Percentiles rank a stretch among this genome's conserved stretches.
phyloP scores from a whole-genome alignment of 169 alveolate species.

The Eimeria tenella region DNA sequence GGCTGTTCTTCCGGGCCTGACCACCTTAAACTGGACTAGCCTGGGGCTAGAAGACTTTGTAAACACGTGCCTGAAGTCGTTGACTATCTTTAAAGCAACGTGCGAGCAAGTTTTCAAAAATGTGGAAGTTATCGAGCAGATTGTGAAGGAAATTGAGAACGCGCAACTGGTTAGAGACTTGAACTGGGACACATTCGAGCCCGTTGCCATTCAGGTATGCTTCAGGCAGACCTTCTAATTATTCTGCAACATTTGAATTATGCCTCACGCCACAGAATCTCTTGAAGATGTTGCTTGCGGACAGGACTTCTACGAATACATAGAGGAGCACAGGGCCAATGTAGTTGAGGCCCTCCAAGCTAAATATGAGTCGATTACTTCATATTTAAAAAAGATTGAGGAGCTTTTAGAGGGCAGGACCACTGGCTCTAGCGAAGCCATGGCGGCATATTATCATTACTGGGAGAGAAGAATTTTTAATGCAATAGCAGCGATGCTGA shows the following conservation, averaged over 20 bases:
- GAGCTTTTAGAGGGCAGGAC: conserved; percentile 92
- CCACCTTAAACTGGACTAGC: conserved; percentile 95
- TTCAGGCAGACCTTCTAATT: neutral
- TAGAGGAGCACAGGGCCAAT: conserved; percentile 91
- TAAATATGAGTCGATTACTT: conserved; percentile 92
- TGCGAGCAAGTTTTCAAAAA: conserved; percentile 93
- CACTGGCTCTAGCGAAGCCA: conserved; percentile 88
- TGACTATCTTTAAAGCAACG: conserved; percentile 89
- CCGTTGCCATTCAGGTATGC: conserved; percentile 62
- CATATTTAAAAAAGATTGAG: conserved; percentile 92
- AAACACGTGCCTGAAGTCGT: conserved; percentile 86
- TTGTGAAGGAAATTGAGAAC: conserved; percentile 90
- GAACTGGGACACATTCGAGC: conserved; percentile 87
- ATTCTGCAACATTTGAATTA: too few species aligned
- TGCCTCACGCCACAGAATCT: neutral
- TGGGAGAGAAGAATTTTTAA: conserved; percentile 96
- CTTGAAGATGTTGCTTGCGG: conserved; percentile 6
- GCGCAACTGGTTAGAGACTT: conserved; percentile 91
- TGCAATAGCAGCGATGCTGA: conserved; percentile 93
- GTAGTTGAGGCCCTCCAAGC: conserved; percentile 89
- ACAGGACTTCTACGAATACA: conserved; percentile 89
- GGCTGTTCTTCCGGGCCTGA: conserved; percentile 90
- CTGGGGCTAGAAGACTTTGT: conserved; percentile 93
- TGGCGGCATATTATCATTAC: conserved; percentile 93
- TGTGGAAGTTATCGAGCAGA: conserved; percentile 91